A percentile compares a stretch with the other conserved stretches of the same genome.
Evolutionary conservation across 768 basidiomycete genomes (phyloP).

Genomic region (Pleurotus citrinopileatus): DNA sequence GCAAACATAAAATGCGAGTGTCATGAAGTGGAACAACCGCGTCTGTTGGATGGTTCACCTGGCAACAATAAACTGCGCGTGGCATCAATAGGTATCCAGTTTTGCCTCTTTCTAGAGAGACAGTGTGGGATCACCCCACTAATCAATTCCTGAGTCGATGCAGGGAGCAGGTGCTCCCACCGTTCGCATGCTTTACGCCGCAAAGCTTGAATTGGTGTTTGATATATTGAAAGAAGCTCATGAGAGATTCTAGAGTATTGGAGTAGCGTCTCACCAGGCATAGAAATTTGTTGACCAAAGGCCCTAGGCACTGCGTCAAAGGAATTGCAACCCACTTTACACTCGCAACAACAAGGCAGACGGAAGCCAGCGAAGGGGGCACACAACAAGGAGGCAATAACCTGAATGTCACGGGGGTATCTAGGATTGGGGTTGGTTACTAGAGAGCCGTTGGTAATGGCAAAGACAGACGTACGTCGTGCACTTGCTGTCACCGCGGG

Average conservation of each 20-base stretch:
- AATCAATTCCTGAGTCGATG: background rate
- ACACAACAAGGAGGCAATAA: no score
- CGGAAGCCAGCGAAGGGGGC: no score
- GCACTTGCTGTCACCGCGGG: no score
- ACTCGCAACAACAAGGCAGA: no score
- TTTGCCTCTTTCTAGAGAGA: background rate
- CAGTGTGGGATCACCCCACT: background rate
- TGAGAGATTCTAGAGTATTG: no score
- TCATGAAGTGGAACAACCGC: background rate
- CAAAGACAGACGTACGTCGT: no score
- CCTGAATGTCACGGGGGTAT: no score
- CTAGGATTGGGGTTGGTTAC: no score
- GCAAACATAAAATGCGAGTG: background rate
- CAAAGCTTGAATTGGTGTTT: background rate
- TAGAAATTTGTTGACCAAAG: no score
- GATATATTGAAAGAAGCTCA: background rate
- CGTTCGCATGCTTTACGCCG: background rate
- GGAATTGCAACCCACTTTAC: no score
- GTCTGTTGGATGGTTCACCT: background rate
- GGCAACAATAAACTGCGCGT: background rate
- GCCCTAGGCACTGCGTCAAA: no score
- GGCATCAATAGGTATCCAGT: background rate
- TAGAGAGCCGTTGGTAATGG: no score
- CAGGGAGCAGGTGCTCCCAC: background rate
- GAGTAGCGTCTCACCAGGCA: background rate